Evolutionary conservation across 1,139 yeast species (phyloP), one percentile per base, ranked within the genome.

Genomic region (Taphrina deformans): DNA sequence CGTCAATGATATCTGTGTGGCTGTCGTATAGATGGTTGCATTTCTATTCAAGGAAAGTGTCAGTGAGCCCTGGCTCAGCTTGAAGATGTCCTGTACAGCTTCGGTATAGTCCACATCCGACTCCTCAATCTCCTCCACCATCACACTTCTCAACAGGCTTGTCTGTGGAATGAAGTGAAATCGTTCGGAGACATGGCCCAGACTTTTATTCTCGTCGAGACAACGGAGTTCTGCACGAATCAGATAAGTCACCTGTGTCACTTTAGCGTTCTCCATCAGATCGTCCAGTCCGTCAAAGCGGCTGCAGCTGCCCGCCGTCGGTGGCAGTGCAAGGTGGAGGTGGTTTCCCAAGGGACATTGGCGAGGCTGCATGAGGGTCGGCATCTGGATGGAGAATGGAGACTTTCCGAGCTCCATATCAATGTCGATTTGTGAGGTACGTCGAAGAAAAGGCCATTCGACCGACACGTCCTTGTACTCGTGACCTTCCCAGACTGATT

Each of bases 291-390:
- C 31, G 9, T 27, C 55, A 27, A n/a, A 16, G 12, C 46, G 48
- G 27, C 1, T 23, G 16, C 40, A 23, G 27, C 12, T 1, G 14
- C 48, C 45, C 1, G 26, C 14, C 5, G 33, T 12, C 14, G 63
- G 63, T n/a, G 63, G 56, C 16, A 59, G 63, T n/a, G 27, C 33
- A 6, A 59, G 50, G 26, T 59, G 63, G 0, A 16, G 18, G 9
- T 14, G 29, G 29, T 59, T 50, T 0, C 56, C 56, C 38, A 59
- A 33, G 10, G 63, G 63, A 27, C 63, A 59, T 59, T 59, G 63
- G 5, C 46, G 38, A 3, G 63, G 63, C 55, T 59, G 63, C 45
- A 59, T 14, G 21, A 38, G 38, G 9, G 45, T 50, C 14, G 63
- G 63, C 14, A 59, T 24, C 41, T 50, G 48, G 46, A 59, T 29